Conservation (phyloP, 2,329 filamentous ascomycete species). For the Calonectria naviculata region DNA sequence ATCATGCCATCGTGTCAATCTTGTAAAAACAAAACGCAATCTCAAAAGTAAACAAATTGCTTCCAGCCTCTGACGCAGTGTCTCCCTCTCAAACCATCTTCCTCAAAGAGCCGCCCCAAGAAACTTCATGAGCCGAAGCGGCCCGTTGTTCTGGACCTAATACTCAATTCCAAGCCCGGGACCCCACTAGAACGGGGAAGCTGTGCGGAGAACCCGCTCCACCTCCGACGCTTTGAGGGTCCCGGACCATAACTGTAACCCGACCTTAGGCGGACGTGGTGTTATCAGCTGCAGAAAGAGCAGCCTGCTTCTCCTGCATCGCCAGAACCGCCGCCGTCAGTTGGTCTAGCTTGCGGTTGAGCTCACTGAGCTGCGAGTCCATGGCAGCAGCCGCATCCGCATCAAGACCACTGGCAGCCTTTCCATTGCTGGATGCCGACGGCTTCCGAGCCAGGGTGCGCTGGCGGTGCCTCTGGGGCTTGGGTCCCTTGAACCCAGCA, state of each 20-base stretch:
- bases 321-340: constrained; percentile 64
- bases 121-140: not conserved
- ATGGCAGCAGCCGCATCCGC: constrained; percentile 51
- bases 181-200: not conserved
- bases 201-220: not conserved
- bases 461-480: constrained; percentile 36
- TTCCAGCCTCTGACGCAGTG: not conserved
- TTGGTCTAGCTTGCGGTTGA: constrained; percentile 68
- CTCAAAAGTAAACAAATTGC: not conserved
- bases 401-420: constrained; percentile 46
- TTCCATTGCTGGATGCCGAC: constrained; percentile 30
- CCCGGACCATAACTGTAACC: not conserved
- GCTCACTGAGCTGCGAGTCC: constrained; percentile 65
- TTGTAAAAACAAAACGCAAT: not conserved
- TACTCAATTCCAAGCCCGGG: not conserved
- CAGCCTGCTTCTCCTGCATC: constrained; percentile 54
- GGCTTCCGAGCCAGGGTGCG: constrained; percentile 27
- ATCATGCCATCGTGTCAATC: constrained; percentile 2
- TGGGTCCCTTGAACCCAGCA: constrained; percentile 61
- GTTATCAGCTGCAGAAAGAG: not conserved
- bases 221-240: not conserved
- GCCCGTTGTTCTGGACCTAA: not conserved
- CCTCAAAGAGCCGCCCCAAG: not conserved
- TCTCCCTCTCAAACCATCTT: not conserved
- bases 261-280: constrained; percentile 14